Evolutionary conservation across 371 early-diverging fungal genomes (phyloP).

Genomic region (Lichtheimia hyalospora): DNA sequence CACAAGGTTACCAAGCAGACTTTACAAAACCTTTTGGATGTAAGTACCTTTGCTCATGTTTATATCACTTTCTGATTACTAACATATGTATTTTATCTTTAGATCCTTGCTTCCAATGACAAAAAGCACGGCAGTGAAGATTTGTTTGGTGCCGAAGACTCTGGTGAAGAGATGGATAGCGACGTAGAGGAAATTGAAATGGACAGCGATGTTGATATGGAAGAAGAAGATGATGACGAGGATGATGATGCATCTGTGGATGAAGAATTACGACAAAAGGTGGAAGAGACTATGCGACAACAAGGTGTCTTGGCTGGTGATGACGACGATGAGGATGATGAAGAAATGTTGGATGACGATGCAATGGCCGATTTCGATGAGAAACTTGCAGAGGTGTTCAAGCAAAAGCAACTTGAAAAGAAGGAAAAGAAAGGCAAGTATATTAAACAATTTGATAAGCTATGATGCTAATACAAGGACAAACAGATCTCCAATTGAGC

Average conservation of each 20-base stretch:
- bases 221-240: constrained; percentile 57
- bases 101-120: constrained; percentile 55
- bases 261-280: constrained; percentile 68
- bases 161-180: constrained; percentile 49
- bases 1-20: constrained; percentile 73
- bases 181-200: constrained; percentile 31
- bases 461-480: not conserved
- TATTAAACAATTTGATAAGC: not conserved
- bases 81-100: not conserved
- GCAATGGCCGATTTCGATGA: constrained; percentile 92
- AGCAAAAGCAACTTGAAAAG: constrained; percentile 72
- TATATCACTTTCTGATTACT: not conserved
- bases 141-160: constrained; percentile 54
- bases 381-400: constrained; percentile 90
- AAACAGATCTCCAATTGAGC: constrained; percentile 61
- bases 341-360: constrained; percentile 81
- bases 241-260: constrained; percentile 57
- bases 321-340: constrained; percentile 53
- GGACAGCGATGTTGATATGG: constrained; percentile 53
- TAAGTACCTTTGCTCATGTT: constrained; percentile 17
- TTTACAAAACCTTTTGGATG: constrained; percentile 75
- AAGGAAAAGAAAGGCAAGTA: constrained; percentile 49
- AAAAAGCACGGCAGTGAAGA: constrained; percentile 55
- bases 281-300: constrained; percentile 64
- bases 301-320: constrained; percentile 49